A percentile compares a stretch with the other conserved stretches of the same genome.
phyloP scores from a whole-genome alignment of 768 basidiomycete genomes.

The Lactarius akahatsu region DNA sequence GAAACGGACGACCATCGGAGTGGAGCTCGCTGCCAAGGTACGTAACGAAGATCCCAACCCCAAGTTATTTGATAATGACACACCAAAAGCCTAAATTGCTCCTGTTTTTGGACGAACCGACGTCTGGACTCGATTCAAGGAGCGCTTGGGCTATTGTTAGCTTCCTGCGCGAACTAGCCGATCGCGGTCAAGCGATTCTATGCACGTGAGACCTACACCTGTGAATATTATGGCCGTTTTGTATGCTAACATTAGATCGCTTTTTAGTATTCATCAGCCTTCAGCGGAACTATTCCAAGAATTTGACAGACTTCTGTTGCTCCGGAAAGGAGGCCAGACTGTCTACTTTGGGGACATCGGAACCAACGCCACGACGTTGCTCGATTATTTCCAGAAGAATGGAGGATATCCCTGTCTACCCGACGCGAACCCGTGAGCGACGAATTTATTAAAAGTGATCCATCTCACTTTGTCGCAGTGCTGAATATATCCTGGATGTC shows the following conservation, averaged over 20 bases:
- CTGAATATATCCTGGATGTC: slow-evolving; percentile 75
- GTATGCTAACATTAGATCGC: neutral
- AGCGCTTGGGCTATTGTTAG: slow-evolving; percentile 80
- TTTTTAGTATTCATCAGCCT: slow-evolving; percentile 52
- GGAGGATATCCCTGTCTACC: slow-evolving; percentile 68
- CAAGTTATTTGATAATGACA: neutral
- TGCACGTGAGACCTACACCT: slow-evolving; percentile 61
- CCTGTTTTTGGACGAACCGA: slow-evolving; percentile 88
- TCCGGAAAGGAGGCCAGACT: slow-evolving; percentile 72
- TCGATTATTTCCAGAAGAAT: slow-evolving; percentile 71
- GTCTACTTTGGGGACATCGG: slow-evolving; percentile 95
- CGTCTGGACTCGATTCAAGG: slow-evolving; percentile 81
- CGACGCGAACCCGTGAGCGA: slow-evolving; percentile 62
- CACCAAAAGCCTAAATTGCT: slow-evolving; percentile 62
- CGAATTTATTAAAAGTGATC: neutral
- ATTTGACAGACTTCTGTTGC: slow-evolving; percentile 76
- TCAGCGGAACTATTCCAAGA: slow-evolving; percentile 83
- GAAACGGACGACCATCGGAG: slow-evolving; percentile 84
- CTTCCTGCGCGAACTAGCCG: slow-evolving; percentile 73
- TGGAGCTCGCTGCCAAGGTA: slow-evolving; percentile 79
- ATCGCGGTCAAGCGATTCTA: slow-evolving; percentile 81
- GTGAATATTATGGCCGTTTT: neutral
- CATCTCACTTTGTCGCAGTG: slow-evolving; percentile 24
- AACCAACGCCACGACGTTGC: slow-evolving; percentile 61
- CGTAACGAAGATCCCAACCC: neutral